Conservation (phyloP, 371 early-diverging fungal genomes). For the Basidiobolus meristosporus region DNA sequence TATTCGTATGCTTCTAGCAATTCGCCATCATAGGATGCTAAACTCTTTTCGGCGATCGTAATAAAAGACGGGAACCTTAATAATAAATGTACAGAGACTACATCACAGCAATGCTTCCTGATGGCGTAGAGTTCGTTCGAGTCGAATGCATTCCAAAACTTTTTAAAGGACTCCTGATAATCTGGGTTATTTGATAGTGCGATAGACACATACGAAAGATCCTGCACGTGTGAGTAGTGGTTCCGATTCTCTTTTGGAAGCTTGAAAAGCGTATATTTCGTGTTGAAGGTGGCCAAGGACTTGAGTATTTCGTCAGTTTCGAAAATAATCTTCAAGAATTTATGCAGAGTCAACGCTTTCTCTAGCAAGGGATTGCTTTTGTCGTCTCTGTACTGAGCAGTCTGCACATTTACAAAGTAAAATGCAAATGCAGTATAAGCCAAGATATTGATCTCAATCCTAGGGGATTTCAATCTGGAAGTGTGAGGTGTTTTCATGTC, state of each 20-base stretch:
- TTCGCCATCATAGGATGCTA: no score
- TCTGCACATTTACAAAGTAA: constrained; percentile 23
- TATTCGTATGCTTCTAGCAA: no score
- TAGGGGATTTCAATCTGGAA: constrained; percentile 14
- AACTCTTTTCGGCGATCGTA: not conserved
- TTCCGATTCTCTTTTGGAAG: constrained; percentile 2
- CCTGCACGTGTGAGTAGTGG: no score
- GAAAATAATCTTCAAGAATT: constrained; percentile 31
- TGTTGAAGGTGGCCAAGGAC: not conserved
- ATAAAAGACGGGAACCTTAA: not conserved
- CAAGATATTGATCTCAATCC: constrained; percentile 35
- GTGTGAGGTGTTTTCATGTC: constrained; percentile 4
- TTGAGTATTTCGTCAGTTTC: constrained; percentile 50
- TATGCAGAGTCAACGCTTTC: constrained; percentile 42
- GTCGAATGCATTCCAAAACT: constrained; percentile 5
- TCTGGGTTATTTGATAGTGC: no score
- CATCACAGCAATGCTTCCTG: constrained; percentile 2
- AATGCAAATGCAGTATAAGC: constrained; percentile 38
- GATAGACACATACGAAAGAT: no score
- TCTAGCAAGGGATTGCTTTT: constrained; percentile 26
- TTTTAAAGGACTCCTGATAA: constrained; percentile 1
- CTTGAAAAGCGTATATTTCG: constrained; percentile 2
- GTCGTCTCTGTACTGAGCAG: constrained; percentile 14
- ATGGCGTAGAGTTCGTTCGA: not conserved
- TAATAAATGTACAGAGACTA: constrained; percentile 2